Conservation (phyloP, 768 basidiomycete species). For the Kwoniella sp. region DNA sequence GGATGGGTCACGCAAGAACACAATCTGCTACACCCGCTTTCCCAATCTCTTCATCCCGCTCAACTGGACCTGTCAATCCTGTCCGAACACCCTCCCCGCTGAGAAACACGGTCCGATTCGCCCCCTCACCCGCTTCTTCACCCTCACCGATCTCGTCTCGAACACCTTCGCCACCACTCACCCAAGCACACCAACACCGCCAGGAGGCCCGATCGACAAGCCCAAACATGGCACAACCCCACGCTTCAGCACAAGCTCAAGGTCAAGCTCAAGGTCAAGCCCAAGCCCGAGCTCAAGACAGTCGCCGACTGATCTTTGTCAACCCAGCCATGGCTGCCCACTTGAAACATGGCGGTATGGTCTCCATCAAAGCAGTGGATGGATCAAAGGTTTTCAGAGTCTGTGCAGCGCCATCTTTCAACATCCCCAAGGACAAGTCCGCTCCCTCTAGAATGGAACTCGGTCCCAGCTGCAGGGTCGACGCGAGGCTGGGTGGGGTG, state of each 20-base stretch:
- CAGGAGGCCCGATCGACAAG: too few relatives aligned
- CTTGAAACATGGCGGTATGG: conserved; percentile 37
- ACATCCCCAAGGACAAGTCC: too few relatives aligned
- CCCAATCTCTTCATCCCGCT: background rate
- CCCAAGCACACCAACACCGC: too few relatives aligned
- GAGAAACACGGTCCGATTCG: background rate
- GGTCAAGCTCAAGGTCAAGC: background rate
- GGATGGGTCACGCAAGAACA: background rate
- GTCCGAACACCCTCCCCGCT: background rate
- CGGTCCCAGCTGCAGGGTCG: background rate
- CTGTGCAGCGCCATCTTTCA: background rate
- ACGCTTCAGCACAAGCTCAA: too few relatives aligned
- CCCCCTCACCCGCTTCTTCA: background rate
- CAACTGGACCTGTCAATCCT: background rate
- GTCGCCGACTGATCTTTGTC: conserved; percentile 35
- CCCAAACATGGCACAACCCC: too few relatives aligned
- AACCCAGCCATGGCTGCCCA: conserved; percentile 42
- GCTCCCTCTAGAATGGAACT: too few relatives aligned
- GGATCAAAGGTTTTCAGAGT: conserved; percentile 32
- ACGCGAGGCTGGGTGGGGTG: conserved; percentile 4
- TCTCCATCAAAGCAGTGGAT: conserved; percentile 33
- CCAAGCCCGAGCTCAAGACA: background rate
- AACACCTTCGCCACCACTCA: conserved; percentile 6
- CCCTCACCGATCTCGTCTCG: background rate
- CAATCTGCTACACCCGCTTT: background rate